These are phyloP conservation scores for Bodo saltans DNA, from an alignment of 78 protist species.

Conservation along the genomic window DNA sequence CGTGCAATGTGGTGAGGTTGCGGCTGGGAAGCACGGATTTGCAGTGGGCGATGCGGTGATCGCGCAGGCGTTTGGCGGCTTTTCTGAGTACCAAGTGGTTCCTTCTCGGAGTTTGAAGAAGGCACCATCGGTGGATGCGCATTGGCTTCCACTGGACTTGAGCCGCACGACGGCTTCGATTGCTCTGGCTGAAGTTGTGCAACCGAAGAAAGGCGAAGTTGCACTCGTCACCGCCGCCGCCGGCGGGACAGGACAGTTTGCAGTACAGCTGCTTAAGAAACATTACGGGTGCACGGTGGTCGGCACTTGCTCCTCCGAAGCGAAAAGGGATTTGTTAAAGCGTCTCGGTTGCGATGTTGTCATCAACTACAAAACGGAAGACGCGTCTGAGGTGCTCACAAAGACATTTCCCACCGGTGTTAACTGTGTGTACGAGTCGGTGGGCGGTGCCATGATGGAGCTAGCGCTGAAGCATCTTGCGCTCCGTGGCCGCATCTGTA, in stretches of 20 bases:
- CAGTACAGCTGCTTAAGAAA: constrained; percentile 43
- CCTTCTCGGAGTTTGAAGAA: neutral
- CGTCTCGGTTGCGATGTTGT: constrained; percentile 28
- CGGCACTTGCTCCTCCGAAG: constrained; percentile 46
- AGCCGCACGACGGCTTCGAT: constrained; percentile 48
- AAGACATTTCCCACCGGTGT: constrained; percentile 35
- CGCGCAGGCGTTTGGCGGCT: neutral
- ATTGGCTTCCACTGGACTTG: neutral
- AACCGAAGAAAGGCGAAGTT: neutral
- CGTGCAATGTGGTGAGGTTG: constrained; percentile 1
- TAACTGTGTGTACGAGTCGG: constrained; percentile 47
- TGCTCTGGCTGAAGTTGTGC: constrained; percentile 27
- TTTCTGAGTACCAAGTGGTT: constrained; percentile 6
- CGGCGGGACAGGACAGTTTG: constrained; percentile 51
- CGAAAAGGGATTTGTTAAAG: constrained; percentile 20
- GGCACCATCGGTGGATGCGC: neutral
- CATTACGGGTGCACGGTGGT: constrained; percentile 49
- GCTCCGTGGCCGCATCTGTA: constrained; percentile 22
- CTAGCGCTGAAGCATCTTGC: constrained; percentile 17
- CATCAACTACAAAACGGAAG: constrained; percentile 49
- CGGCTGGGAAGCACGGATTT: neutral
- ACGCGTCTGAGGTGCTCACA: constrained; percentile 23
- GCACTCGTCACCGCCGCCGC: constrained; percentile 33
- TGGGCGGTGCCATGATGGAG: constrained; percentile 40
- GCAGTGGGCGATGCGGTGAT: constrained; percentile 25